Evolutionary conservation across 2,329 filamentous ascomycete species (phyloP), one percentile per base, ranked within the genome.

Genomic region (Fusarium cicatricum): DNA sequence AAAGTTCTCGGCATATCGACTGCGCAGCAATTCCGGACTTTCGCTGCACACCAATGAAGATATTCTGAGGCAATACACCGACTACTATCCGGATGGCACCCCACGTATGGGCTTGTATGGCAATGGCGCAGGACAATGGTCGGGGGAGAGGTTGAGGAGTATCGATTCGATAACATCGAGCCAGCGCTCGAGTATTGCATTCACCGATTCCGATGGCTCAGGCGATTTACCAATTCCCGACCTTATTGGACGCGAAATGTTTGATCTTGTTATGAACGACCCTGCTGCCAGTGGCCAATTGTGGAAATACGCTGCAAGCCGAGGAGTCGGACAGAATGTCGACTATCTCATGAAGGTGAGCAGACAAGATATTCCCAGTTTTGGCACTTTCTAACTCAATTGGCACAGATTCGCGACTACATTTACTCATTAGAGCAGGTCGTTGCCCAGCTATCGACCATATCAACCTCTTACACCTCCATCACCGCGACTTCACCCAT

Each of bases 321-420:
- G 74, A 28, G 75, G 79, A 29, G 78, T 76, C 50, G 78, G 75
- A 2, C 78, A 83, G 47, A 80, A 83, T 55, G 72, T 86, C 52
- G 81, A 80, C 50, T 83, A 82, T 48, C 70, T 83, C 17, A 72
- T 80, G 48, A 81, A 80, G 71, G 79, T 82, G 37, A 51, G 74
- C 7, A 37, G 14, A 15, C 45, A 19, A 17, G 11, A 5, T 19
- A 7, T 16, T 8, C 9, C 5, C 3, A 8, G 21, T 8, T 1
- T 23, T 28, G 3, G 15, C 10, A 28, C 3, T 9, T 31, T 39
- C 60, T 60, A 32, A 56, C n/a, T n/a, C 15, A 16, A 10, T 32
- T 8, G 15, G 11, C n/a, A 7, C 37, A 72, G 69, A 66, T 80
- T 37, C 75, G 81, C 64, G 77, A 77, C 42, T 83, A 82, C 51